Percentiles rank a stretch among this genome's conserved stretches.
Conservation (phyloP, 1,139 yeast species). For the Geotrichum phurueaensis region DNA sequence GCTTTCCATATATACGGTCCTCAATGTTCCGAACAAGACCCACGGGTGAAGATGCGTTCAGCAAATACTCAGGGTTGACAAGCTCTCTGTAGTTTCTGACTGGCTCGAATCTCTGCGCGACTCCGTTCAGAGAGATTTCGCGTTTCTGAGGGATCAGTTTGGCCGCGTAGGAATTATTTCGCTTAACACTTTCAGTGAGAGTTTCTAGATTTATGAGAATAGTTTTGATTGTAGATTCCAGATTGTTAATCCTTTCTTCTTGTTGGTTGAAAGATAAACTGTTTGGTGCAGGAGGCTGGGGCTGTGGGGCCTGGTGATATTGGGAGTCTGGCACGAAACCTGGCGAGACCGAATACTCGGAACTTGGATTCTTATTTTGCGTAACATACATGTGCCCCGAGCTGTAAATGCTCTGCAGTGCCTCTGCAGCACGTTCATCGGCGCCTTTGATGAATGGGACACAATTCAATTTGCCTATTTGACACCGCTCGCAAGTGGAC, state of each 20-base stretch:
- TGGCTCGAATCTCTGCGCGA: background rate
- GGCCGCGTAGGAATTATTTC: background rate
- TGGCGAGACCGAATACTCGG: background rate
- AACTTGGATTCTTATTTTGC: background rate
- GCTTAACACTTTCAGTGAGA: conserved; percentile 5
- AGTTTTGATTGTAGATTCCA: conserved; percentile 7
- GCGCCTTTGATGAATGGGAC: conserved; percentile 6
- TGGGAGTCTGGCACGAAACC: background rate
- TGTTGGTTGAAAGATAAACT: background rate
- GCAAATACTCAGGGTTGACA: conserved; percentile 13
- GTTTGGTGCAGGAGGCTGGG: background rate
- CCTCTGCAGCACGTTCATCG: background rate
- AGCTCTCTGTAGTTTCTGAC: conserved; percentile 10
- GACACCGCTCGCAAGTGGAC: conserved; percentile 8
- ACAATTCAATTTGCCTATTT: conserved; percentile 9
- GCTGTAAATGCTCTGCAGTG: background rate
- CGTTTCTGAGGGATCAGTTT: conserved; percentile 5
- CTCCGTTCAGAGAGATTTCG: background rate
- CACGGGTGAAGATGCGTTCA: conserved; percentile 14
- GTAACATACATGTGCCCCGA: background rate
- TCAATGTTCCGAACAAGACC: conserved; percentile 14
- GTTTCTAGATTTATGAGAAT: conserved; percentile 5
- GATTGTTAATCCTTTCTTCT: conserved; percentile 1
- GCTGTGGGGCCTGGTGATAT: background rate
- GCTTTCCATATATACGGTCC: conserved; percentile 11